Percentiles rank a stretch among this genome's conserved stretches.
phyloP scores from a whole-genome alignment of 2,329 filamentous ascomycete genomes.

The Trichoderma aggressivum region DNA sequence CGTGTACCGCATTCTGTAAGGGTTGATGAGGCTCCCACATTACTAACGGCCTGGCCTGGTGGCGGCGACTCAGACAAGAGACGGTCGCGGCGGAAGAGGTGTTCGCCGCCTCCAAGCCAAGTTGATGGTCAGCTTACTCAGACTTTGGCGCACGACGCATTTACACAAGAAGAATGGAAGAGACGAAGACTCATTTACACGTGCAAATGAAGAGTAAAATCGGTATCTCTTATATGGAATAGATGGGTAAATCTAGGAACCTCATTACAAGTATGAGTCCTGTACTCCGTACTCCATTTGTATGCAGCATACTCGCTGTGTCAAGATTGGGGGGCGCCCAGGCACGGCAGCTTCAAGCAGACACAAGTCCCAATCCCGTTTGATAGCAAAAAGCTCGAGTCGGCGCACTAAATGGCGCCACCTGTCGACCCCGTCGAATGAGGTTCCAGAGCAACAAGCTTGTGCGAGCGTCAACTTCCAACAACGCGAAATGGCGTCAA shows the following conservation, averaged over 20 bases:
- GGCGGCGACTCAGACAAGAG: background rate
- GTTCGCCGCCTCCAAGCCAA: background rate
- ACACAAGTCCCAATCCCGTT: background rate
- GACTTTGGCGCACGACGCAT: background rate
- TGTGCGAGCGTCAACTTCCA: background rate
- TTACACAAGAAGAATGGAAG: background rate
- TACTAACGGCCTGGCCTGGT: background rate
- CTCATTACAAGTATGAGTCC: no score
- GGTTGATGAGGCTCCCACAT: background rate
- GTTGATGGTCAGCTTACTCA: constrained; percentile 12
- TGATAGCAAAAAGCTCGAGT: background rate
- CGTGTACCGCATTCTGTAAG: background rate
- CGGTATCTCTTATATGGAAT: background rate
- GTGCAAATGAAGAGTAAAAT: background rate
- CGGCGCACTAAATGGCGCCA: constrained; percentile 11
- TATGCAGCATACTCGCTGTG: background rate
- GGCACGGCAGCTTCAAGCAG: background rate
- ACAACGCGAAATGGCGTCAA: background rate
- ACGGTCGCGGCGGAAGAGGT: background rate
- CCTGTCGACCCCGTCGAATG: background rate
- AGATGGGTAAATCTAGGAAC: background rate
- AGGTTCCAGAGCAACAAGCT: background rate
- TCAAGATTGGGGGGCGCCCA: constrained; percentile 1
- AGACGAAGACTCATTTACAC: background rate
- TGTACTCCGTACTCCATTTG: background rate